Conservation (phyloP, 352 stramenopile species). For the Globisporangium paddicum region DNA sequence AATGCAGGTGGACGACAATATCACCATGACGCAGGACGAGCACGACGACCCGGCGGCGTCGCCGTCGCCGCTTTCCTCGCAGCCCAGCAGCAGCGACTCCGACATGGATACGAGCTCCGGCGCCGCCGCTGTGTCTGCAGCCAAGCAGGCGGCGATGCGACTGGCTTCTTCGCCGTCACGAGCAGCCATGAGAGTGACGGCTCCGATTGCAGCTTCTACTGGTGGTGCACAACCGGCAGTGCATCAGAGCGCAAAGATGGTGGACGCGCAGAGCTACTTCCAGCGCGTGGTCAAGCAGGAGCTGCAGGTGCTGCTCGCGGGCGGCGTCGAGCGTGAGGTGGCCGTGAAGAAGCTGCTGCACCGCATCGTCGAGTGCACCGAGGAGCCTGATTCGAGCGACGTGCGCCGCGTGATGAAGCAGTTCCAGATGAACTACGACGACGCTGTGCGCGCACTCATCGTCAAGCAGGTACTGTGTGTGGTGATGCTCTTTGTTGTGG, state of each 20-base stretch:
- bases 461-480: slow-evolving; percentile 57
- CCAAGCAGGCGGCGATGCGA: neutral
- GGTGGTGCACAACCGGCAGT: slow-evolving; percentile 1
- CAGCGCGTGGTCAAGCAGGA: slow-evolving; percentile 79
- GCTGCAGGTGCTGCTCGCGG: slow-evolving; percentile 55
- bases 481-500: neutral
- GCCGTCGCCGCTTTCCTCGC: neutral
- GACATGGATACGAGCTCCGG: slow-evolving; percentile 8
- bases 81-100: slow-evolving; percentile 7
- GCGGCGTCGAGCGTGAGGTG: slow-evolving; percentile 54
- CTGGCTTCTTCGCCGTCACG: neutral
- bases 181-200: neutral
- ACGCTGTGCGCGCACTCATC: slow-evolving; percentile 77
- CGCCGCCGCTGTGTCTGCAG: neutral
- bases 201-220: neutral
- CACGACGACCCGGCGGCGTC: slow-evolving; percentile 3
- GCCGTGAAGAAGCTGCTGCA: slow-evolving; percentile 69
- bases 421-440: slow-evolving; percentile 86
- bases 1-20: slow-evolving; percentile 8
- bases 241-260: slow-evolving; percentile 48
- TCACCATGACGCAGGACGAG: slow-evolving; percentile 11
- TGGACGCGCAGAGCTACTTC: slow-evolving; percentile 66
- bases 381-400: slow-evolving; percentile 50
- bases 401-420: slow-evolving; percentile 77
- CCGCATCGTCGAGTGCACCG: slow-evolving; percentile 67